phyloP scores from a whole-genome alignment of 306 rosid genomes.

The Alnus rubra region DNA sequence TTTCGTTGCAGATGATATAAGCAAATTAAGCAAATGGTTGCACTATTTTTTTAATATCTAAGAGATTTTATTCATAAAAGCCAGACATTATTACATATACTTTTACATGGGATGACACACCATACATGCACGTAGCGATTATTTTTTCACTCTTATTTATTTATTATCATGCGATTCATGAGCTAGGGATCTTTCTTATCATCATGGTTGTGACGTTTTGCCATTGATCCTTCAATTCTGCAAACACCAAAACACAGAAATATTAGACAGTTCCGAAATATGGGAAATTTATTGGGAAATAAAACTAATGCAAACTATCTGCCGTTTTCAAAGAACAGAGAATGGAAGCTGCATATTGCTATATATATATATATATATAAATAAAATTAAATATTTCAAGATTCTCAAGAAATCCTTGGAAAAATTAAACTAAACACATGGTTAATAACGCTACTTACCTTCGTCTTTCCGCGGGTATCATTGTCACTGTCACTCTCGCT shows the following conservation, averaged over 20 bases:
- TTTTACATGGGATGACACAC: background rate
- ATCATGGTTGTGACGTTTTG: background rate
- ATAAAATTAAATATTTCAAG: too few relatives aligned
- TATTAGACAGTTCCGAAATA: background rate
- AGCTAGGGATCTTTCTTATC: background rate
- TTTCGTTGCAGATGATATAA: too few relatives aligned
- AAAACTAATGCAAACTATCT: too few relatives aligned
- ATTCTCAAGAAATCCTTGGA: too few relatives aligned
- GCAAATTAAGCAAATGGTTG: background rate
- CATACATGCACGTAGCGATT: background rate
- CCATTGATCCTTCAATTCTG: background rate
- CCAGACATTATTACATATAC: background rate
- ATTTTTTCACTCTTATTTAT: background rate
- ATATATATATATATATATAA: too few relatives aligned
- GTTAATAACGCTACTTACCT: constrained; percentile 8
- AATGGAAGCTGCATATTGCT: too few relatives aligned
- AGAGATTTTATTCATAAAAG: background rate
- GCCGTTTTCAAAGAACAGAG: too few relatives aligned
- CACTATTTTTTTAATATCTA: background rate
- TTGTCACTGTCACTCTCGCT: constrained; percentile 24
- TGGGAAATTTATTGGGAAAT: background rate
- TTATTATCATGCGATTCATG: background rate
- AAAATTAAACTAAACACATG: background rate
- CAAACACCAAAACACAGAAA: background rate
- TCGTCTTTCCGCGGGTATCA: background rate